A percentile compares a stretch with the other conserved stretches of the same genome.
Evolutionary conservation across 73 alveolate species (phyloP).

Genomic region (Urostyla sp.): DNA sequence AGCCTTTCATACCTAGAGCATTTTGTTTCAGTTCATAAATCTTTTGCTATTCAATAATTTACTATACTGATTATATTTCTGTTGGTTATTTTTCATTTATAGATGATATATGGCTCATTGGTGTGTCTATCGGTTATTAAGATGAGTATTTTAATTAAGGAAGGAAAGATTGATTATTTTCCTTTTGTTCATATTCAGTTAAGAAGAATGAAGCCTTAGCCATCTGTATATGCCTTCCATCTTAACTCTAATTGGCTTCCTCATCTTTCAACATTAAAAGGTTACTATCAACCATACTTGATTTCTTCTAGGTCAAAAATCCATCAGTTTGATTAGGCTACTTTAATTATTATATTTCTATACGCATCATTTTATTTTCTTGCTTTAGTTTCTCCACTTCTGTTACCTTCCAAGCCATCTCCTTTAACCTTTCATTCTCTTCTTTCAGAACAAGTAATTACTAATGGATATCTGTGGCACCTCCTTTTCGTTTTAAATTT

Average conservation of each 20-base stretch:
- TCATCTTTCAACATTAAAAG: too few species aligned
- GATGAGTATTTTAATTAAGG: too few species aligned
- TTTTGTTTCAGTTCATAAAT: constrained; percentile 45
- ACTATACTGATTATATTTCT: too few species aligned
- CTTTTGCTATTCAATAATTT: constrained; percentile 39
- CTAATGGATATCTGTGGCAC: constrained; percentile 48
- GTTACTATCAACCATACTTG: not conserved
- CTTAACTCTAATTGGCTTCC: too few species aligned
- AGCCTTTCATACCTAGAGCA: constrained; percentile 60
- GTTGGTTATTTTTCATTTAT: not conserved
- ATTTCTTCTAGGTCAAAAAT: not conserved
- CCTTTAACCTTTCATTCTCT: constrained; percentile 39
- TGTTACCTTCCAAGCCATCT: constrained; percentile 28
- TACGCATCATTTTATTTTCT: constrained; percentile 39
- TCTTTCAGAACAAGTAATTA: constrained; percentile 31
- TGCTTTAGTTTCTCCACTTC: constrained; percentile 51
- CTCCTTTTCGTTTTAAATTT: constrained; percentile 64
- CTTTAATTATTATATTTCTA: constrained; percentile 43
- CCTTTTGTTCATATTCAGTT: too few species aligned
- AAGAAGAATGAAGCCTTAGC: too few species aligned
- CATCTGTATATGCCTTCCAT: too few species aligned
- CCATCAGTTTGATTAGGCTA: constrained; percentile 46
- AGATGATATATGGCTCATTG: too few species aligned
- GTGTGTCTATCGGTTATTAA: too few species aligned
- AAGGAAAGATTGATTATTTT: too few species aligned